Evolutionary conservation across 1,284 basidiomycete genomes (phyloP).

Genomic region (Boletellus dicymbophilus): DNA sequence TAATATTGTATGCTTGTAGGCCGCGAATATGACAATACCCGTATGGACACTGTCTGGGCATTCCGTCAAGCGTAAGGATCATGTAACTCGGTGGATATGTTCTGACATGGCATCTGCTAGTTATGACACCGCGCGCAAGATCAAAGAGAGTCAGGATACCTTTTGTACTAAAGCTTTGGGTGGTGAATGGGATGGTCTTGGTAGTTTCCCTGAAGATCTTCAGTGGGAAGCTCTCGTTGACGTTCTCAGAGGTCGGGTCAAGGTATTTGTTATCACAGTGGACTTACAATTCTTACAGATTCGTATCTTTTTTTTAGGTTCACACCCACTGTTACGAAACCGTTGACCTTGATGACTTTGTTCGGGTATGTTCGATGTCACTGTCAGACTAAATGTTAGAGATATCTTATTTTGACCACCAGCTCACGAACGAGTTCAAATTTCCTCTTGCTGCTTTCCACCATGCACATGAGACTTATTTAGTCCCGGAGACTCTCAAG

Average conservation of each 20-base stretch:
- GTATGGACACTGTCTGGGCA: slow-evolving; percentile 60
- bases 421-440: slow-evolving; percentile 81
- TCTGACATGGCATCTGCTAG: slow-evolving; percentile 11
- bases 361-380: slow-evolving; percentile 51
- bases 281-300: not conserved
- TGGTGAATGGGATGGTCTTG: slow-evolving; percentile 61
- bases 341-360: slow-evolving; percentile 77
- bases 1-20: slow-evolving; percentile 12
- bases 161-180: slow-evolving; percentile 62
- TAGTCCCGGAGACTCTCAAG: slow-evolving; percentile 76
- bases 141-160: slow-evolving; percentile 75
- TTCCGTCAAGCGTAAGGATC: slow-evolving; percentile 46
- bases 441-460: slow-evolving; percentile 79
- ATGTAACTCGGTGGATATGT: not conserved
- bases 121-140: slow-evolving; percentile 73
- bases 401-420: slow-evolving; percentile 11
- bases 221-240: slow-evolving; percentile 89
- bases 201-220: slow-evolving; percentile 74
- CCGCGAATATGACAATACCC: slow-evolving; percentile 30
- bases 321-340: slow-evolving; percentile 83
- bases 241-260: slow-evolving; percentile 78
- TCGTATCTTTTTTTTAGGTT: slow-evolving; percentile 44
- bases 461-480: slow-evolving; percentile 80
- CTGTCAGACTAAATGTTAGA: slow-evolving; percentile 1
- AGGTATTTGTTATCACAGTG: slow-evolving; percentile 39